Percentiles rank a stretch among this genome's conserved stretches.
These are phyloP conservation scores for Aureobasidium sp. DNA, from an alignment of 2,329 filamentous ascomycete genomes.

Conservation along the genomic window DNA sequence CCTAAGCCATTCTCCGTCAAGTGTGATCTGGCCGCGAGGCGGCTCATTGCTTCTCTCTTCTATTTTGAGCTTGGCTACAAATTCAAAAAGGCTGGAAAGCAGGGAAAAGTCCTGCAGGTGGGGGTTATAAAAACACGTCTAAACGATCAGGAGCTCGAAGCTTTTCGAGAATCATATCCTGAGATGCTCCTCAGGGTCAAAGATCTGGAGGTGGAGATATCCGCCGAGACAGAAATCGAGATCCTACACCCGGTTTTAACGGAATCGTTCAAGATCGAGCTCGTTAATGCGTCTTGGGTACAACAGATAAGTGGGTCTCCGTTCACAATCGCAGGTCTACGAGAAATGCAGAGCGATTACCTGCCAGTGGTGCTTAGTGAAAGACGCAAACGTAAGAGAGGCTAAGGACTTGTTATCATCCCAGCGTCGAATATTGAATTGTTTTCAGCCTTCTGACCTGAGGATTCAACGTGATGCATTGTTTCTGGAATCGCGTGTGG, in stretches of 20 bases:
- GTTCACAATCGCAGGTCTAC: background rate
- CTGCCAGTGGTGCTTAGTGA: background rate
- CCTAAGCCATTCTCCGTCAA: background rate
- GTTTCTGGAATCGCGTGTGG: background rate
- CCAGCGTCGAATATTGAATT: background rate
- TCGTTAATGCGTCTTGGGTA: background rate
- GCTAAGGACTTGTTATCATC: background rate
- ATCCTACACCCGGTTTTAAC: background rate
- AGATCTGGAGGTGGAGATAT: background rate
- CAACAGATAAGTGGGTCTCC: background rate
- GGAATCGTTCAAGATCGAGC: background rate
- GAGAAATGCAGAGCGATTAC: background rate
- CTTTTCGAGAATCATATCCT: background rate
- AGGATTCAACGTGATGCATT: background rate
- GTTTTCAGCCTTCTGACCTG: background rate
- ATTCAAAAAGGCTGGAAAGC: background rate
- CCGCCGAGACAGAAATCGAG: background rate
- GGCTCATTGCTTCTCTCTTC: background rate
- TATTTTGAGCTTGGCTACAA: background rate
- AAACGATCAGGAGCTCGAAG: background rate
- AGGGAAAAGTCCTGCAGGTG: background rate
- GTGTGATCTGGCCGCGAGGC: background rate
- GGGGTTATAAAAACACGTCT: background rate
- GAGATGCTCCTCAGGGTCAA: background rate
- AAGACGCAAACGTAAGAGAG: background rate